Base-by-base conservation (phyloP, 306 rosid genomes). In the Vachellia pachyceras region DNA sequence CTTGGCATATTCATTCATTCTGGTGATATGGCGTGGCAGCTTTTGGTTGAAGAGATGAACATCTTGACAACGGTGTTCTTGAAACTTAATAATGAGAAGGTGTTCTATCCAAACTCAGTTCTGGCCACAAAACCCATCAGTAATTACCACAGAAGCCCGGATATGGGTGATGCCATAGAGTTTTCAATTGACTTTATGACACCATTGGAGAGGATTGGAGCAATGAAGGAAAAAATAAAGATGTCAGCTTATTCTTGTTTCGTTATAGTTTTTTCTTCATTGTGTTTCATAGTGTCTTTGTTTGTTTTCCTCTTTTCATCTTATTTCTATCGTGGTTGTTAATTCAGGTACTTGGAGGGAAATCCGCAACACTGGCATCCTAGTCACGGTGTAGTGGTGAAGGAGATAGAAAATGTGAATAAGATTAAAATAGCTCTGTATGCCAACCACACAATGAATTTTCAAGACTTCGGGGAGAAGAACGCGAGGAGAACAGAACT, bases 11-110 rank as follows among this genome's bases (percentile, higher is more conserved):
- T 82, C 69, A 79, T 46, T 29, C 57, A 15, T 52, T 54, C 36
- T 49, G 29, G 29, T 78, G n/a, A 67, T 76, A 41, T 70, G 57
- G n/a, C 7, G 5, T 50, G 44, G 77, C 91, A 95, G 99, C 67
- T 95, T 84, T 58, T 90, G 87, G 99, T 95, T 63, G 98, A 95
- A 81, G 99, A 95, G 85, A 95, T 95, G 98, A 95, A 95, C 76
- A 93, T 93, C 85, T 76, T 93, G 83, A 93, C 87, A 3, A 95
- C 99, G 7, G 93, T 93, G 50, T 93, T 95, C 92, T 84, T 93
- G 84, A 95, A 91, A 84, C 92, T 89, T 83, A 82, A 87, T 74
- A 88, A 90, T 69, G 99, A 95, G 82, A 93, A 93, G 85, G 89
- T 93, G n/a, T 95, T 83, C 85, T 95, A 76, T 86, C 99, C 99